Evolutionary conservation across 163 green algal genomes (phyloP), one percentile per base, ranked within the genome.

Genomic region (Prototheca wickerhamii): DNA sequence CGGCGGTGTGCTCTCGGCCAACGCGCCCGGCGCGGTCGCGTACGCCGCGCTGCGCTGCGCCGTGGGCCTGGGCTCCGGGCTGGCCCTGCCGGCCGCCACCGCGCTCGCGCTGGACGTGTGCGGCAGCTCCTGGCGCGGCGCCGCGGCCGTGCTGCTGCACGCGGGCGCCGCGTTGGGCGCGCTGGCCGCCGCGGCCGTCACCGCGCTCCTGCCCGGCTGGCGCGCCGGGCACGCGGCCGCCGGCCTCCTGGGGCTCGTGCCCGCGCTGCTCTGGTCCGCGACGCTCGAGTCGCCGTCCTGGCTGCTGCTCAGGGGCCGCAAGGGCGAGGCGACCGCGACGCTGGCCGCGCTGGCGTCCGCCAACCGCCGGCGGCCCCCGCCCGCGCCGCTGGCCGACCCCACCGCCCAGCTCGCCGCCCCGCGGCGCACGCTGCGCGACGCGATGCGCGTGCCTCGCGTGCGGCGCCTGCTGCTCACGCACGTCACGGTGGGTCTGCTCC

Each of bases 291-390:
- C 74, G 28, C 77, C 79, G 0, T 34, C 60, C 20, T 86, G 79
- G 79, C 74, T 85, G 49, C 73, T 86, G 25, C 40, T 70, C 1
- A 37, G 59, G 1, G 79, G 77, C 44, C 54, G 73, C 25, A 83
- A 86, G 71, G 76, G 78, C 10, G 79, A 86, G 60, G 79, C 79
- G 10, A 82, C 70, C 1, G 69, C 78, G 8, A 68, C 58, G 3
- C 65, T 86, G 34, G 79, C 77, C 21, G 68, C 70, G 1, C 61
- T 86, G 15, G 77, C 77, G 0, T 69, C 71, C 20, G 37, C 51
- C 29, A 86, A 86, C 68, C 50, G 63, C 34, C 69, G 40, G 3
- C 73, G 69, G 28, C 71, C 78, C 61, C 78, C 78, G 12, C 69
- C 79, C 29, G 52, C 58, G 23, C 69, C 75, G 18, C 46, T 84